phyloP scores from a whole-genome alignment of 2,329 filamentous ascomycete genomes.

The Phialophora tarda region DNA sequence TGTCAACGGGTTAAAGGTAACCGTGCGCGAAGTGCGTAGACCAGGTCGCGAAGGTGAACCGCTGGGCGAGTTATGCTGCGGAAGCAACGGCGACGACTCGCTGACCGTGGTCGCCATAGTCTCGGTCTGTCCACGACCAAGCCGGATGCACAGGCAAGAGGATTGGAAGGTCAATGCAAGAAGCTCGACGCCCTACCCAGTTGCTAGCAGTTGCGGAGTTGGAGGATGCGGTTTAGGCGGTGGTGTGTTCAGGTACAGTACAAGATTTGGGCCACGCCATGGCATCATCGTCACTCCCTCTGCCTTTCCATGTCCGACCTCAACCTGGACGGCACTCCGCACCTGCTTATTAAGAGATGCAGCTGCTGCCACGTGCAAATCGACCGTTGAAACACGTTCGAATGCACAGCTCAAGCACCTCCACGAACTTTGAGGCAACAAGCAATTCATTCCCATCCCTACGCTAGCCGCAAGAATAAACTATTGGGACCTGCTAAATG shows the following conservation, averaged over 20 bases:
- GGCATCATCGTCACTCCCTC: constrained; percentile 48
- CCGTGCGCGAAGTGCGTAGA: constrained; percentile 49
- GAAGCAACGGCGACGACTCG: constrained; percentile 52
- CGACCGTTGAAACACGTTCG: not conserved
- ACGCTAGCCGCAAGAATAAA: constrained; percentile 21
- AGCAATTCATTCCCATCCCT: constrained; percentile 6
- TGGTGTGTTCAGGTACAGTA: constrained; percentile 8
- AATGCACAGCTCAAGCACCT: not conserved
- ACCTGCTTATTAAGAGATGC: not conserved
- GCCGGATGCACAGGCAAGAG: not conserved
- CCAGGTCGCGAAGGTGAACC: constrained; percentile 40
- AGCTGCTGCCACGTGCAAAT: constrained; percentile 10
- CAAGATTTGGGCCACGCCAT: constrained; percentile 34
- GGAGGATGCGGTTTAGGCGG: not conserved
- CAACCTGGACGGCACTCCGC: not conserved
- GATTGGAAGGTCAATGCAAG: not conserved
- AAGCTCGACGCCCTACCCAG: not conserved
- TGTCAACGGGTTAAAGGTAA: constrained; percentile 56
- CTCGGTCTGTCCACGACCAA: not conserved
- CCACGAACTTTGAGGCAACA: not conserved
- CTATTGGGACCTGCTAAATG: constrained; percentile 28
- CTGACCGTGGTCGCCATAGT: constrained; percentile 44
- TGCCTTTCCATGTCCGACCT: not conserved
- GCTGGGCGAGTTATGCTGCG: constrained; percentile 43
- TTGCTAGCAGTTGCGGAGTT: not conserved